These are phyloP conservation scores for Aspergillus egyptiacus DNA, from an alignment of 495 filamentous ascomycete species.

Conservation along the genomic window DNA sequence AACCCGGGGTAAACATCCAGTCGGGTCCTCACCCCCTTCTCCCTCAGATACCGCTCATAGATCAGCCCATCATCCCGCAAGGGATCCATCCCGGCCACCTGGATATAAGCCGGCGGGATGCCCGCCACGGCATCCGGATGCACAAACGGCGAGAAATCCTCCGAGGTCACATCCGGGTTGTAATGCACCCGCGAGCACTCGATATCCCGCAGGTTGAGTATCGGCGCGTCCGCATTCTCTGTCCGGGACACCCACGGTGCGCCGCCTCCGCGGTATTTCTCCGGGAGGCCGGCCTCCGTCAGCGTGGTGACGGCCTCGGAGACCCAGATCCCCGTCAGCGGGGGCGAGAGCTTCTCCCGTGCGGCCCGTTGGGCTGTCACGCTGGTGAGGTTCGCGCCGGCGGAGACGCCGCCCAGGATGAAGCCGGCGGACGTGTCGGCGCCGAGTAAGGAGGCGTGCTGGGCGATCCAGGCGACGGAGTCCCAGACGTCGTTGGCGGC, in stretches of 20 bases:
- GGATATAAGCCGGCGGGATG: slow-evolving; percentile 25
- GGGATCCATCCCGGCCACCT: slow-evolving; percentile 34
- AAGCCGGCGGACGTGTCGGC: slow-evolving; percentile 13
- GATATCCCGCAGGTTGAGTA: not conserved
- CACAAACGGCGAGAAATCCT: slow-evolving; percentile 7
- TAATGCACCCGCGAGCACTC: not conserved
- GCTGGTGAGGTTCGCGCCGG: slow-evolving; percentile 13
- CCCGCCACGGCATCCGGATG: not conserved
- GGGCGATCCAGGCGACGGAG: slow-evolving; percentile 14
- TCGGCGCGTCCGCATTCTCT: slow-evolving; percentile 1
- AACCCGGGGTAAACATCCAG: slow-evolving; percentile 31
- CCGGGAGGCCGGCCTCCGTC: not conserved
- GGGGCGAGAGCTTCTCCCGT: slow-evolving; percentile 2
- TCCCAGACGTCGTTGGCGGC: slow-evolving; percentile 16
- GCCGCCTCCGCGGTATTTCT: slow-evolving; percentile 3
- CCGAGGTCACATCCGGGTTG: not conserved
- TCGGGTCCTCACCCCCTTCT: slow-evolving; percentile 26
- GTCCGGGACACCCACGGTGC: slow-evolving; percentile 3
- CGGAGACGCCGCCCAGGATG: slow-evolving; percentile 12
- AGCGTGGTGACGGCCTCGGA: not conserved
- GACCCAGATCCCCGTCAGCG: slow-evolving; percentile 6
- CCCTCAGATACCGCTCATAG: slow-evolving; percentile 33
- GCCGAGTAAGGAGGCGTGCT: slow-evolving; percentile 11
- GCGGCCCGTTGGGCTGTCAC: slow-evolving; percentile 3
- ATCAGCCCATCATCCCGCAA: slow-evolving; percentile 37